A percentile compares a stretch with the other conserved stretches of the same genome.
These are phyloP conservation scores for Actinidia chinensis DNA, from an alignment of 179 eudicot species.

Conservation along the genomic window DNA sequence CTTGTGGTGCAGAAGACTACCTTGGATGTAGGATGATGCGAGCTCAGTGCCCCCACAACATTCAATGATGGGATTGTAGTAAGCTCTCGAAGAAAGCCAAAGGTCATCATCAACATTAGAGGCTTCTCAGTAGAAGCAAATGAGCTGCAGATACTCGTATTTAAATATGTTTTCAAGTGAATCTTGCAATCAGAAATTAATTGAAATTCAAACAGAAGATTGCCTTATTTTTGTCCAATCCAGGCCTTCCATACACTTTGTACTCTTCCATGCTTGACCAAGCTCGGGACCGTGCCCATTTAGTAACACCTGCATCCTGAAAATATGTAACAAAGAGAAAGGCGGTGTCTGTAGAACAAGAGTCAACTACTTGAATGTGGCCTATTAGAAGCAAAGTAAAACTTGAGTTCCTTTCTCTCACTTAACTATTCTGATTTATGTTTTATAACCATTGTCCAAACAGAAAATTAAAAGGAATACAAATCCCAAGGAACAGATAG, in stretches of 20 bases:
- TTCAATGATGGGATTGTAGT: conserved; percentile 78
- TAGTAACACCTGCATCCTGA: conserved; percentile 83
- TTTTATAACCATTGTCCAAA: not conserved
- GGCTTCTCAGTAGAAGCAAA: conserved; percentile 81
- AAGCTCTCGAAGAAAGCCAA: conserved; percentile 91
- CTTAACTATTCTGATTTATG: not conserved
- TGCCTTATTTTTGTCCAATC: conserved; percentile 87
- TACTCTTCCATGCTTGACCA: conserved; percentile 92
- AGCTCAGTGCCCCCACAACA: conserved; percentile 96
- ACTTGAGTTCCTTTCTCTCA: not conserved
- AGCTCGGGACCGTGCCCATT: conserved; percentile 87
- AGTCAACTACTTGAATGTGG: not conserved
- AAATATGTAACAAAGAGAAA: conserved; percentile 9
- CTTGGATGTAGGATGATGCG: conserved; percentile 66
- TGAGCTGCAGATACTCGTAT: conserved; percentile 39
- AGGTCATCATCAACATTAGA: conserved; percentile 93
- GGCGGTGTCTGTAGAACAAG: conserved; percentile 3
- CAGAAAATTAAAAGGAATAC: not conserved
- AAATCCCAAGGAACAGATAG: not conserved
- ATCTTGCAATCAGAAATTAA: not conserved
- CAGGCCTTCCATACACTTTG: conserved; percentile 77
- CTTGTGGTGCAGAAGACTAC: conserved; percentile 85
- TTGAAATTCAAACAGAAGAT: conserved; percentile 7
- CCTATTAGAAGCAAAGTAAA: not conserved
- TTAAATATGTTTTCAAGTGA: not conserved